Conservation (phyloP, 192 early-diverging fungal species). For the Spizellomyces punctatus region DNA sequence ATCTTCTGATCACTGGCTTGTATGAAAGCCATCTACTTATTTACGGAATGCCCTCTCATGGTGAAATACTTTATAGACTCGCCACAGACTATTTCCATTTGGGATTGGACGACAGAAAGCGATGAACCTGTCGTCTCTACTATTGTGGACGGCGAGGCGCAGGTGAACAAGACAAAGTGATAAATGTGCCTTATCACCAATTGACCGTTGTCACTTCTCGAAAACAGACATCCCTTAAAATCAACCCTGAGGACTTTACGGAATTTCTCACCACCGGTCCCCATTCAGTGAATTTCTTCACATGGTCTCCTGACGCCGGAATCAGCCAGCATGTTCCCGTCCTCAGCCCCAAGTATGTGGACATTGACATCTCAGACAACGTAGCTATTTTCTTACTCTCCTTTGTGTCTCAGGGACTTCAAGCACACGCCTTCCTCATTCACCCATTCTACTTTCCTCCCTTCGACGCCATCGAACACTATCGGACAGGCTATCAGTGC, state of each 20-base stretch:
- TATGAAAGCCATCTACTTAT: neutral
- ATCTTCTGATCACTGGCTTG: neutral
- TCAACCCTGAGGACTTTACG: conserved; percentile 50
- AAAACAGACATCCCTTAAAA: conserved; percentile 42
- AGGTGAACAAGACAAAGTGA: conserved; percentile 30
- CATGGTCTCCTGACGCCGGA: conserved; percentile 28
- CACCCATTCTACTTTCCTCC: conserved; percentile 51
- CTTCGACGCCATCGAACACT: conserved; percentile 31
- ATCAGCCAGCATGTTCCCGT: conserved; percentile 48
- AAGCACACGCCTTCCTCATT: conserved; percentile 44
- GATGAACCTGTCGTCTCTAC: conserved; percentile 40
- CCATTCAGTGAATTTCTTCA: conserved; percentile 49
- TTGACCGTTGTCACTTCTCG: neutral
- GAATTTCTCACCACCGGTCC: conserved; percentile 53
- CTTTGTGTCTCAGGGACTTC: conserved; percentile 44
- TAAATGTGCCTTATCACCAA: conserved; percentile 4
- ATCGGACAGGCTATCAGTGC: conserved; percentile 46
- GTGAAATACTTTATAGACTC: conserved; percentile 3
- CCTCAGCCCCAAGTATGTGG: conserved; percentile 49
- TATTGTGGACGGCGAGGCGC: conserved; percentile 43
- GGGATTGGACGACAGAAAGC: conserved; percentile 57
- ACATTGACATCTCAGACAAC: neutral
- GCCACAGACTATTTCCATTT: conserved; percentile 50
- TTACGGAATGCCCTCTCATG: no score
- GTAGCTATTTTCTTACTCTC: neutral